Evolutionary conservation across 176 grass and related monocot species (phyloP).

Genomic region (Lolium multiflorum): DNA sequence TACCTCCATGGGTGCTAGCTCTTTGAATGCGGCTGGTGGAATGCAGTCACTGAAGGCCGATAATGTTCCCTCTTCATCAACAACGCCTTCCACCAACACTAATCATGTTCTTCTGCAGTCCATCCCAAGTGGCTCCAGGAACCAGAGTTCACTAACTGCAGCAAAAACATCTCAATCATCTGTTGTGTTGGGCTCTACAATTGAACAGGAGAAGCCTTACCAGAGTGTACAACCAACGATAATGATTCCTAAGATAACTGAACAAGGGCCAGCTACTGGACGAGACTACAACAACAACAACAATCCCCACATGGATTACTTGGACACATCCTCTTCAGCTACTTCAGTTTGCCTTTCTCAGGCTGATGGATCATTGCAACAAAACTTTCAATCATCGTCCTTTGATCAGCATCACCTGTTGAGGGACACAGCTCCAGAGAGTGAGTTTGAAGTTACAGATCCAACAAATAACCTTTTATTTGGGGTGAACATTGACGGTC

Average conservation of each 20-base stretch:
- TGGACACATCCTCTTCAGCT: slow-evolving; percentile 81
- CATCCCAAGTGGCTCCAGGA: slow-evolving; percentile 53
- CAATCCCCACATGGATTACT: slow-evolving; percentile 58
- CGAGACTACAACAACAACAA: slow-evolving; percentile 61
- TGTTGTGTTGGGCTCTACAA: slow-evolving; percentile 46
- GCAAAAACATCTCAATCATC: slow-evolving; percentile 65
- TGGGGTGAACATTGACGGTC: slow-evolving; percentile 72
- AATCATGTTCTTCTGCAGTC: slow-evolving; percentile 54
- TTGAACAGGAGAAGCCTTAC: slow-evolving; percentile 48
- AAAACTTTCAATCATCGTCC: slow-evolving; percentile 65
- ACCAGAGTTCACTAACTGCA: slow-evolving; percentile 43
- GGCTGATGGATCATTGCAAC: slow-evolving; percentile 68
- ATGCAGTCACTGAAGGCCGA: slow-evolving; percentile 48
- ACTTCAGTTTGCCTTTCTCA: slow-evolving; percentile 83
- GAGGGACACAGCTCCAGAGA: slow-evolving; percentile 56
- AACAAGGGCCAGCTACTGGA: slow-evolving; percentile 49
- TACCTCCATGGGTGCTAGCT: slow-evolving; percentile 50
- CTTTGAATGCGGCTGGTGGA: slow-evolving; percentile 45
- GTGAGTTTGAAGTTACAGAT: slow-evolving; percentile 63
- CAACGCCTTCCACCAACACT: slow-evolving; percentile 56
- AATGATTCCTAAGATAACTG: slow-evolving; percentile 58
- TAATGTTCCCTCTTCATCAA: slow-evolving; percentile 60
- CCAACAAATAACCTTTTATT: slow-evolving; percentile 76
- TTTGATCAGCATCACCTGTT: slow-evolving; percentile 63
- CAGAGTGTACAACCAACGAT: slow-evolving; percentile 48